Evolutionary conservation across 176 grass and related monocot species (phyloP), one percentile per base, ranked within the genome.

Genomic region (Eragrostis curvula): DNA sequence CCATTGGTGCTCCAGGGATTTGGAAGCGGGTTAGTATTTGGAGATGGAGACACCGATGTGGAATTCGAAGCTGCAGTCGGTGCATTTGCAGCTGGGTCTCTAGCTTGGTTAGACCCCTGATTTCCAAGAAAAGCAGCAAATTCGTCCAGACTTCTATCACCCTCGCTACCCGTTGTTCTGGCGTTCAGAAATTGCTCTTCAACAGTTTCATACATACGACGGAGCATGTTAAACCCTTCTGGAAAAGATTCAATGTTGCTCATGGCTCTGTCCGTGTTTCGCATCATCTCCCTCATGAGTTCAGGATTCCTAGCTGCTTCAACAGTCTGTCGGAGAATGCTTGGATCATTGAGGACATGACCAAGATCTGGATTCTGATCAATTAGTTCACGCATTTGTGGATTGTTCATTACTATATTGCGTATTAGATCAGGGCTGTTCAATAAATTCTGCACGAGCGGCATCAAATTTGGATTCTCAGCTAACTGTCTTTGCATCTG

Each of bases 241-340:
- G 96, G 96, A 66, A 92, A 95, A 66, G 92, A 93, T 83, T 98
- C 96, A 12, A 98, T 98, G 84, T 98, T 98, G 75, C 92, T 95
- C 96, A 98, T 98, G 25, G 96, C 96, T 84, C 92, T 92, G 85
- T 98, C 96, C 56, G 96, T 98, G 79, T 98, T 98, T 47, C 96
- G 86, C 96, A 98, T 95, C 96, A 98, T 95, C 86, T 98, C 96
- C 45, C 96, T 95, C 96, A 98, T 98, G 59, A 98, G 83, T 87
- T 98, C 96, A 71, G 96, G 96, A 81, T 95, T 98, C 47, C 96
- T 92, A 57, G 93, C 92, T 20, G 91, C 87, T 79, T 99, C 97
- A 77, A 99, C 65, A 75, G 93, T 99, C 85, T 99, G 93, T n/a
- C 93, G 91, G 15, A 99, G 85, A 75, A 91, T 89, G 68, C 79